Evolutionary conservation across 306 rosid species (phyloP), one percentile per base, ranked within the genome.

Genomic region (Sphenostylis stenocarpa): DNA sequence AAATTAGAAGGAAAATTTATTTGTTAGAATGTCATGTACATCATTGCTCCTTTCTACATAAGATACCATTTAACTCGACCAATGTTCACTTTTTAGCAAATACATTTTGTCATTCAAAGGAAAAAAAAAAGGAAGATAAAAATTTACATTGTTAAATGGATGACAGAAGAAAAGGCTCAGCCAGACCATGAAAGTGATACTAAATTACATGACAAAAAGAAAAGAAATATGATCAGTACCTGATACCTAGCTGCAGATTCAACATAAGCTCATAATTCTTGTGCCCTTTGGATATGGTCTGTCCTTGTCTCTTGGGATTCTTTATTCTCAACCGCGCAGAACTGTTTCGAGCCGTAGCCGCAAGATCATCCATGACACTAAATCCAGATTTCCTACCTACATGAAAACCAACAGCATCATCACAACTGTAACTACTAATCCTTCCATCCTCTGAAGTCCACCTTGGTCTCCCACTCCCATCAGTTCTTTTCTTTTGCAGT

Each of bases 191-290:
- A 55, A 71, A 14, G 9, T 34, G 45, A 48, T 29, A 38, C 45
- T 12, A 23, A 16, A 26, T 58, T 28, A 36, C 10, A 67, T 79
- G 72, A 68, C 64, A 76, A 72, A 29, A 51, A 49, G 0, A 26
- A 26, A 1, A 44, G 69, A 72, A 77, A 15, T 76, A 53, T 44
- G 74, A 69, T 82, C 51, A 71, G 78, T 89, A 94, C 98, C 98
- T 92, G 88, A 95, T 90, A 58, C 99, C 99, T 52, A 89, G 80
- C 83, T 95, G 97, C 69, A 95, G 83, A 89, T 95, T 95, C 66
- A 95, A 88, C 99, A 95, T 95, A 72, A 95, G 97, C 26, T 89
- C 97, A 68, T 83, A 92, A 75, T 95, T 88, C 86, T 92, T 95
- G 68, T 95, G 99, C 61, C 97, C 99, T 77, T 89, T 92, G 7